Evolutionary conservation across 495 filamentous ascomycete species (phyloP).

Genomic region (Neurospora hispaniola): DNA sequence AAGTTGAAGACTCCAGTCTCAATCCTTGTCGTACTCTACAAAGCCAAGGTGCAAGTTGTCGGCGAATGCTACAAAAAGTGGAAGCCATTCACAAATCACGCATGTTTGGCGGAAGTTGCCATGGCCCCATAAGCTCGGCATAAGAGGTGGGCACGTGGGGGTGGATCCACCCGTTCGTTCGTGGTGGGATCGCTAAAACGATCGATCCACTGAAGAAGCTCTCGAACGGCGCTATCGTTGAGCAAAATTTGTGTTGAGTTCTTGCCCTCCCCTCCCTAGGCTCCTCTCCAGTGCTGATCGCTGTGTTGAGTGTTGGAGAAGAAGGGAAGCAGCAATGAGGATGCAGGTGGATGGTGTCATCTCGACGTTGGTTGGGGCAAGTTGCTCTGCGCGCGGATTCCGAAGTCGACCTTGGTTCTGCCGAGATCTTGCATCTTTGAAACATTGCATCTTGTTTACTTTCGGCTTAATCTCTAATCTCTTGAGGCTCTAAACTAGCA

Average conservation of each 20-base stretch:
- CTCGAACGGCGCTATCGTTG: conserved; percentile 1
- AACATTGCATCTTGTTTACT: neutral
- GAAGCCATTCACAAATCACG: neutral
- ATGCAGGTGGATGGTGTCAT: neutral
- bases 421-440: neutral
- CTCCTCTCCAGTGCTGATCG: neutral
- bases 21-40: neutral
- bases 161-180: neutral
- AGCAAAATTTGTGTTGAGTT: conserved; percentile 14
- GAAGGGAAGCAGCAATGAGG: neutral
- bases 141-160: neutral
- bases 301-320: neutral
- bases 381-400: neutral
- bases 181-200: neutral
- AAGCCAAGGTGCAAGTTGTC: neutral
- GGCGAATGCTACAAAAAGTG: neutral
- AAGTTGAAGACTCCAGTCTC: neutral
- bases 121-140: neutral
- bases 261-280: neutral
- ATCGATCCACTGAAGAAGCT: neutral
- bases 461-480: neutral
- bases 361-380: neutral
- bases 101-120: neutral
- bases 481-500: neutral
- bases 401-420: neutral